A percentile compares a stretch with the other conserved stretches of the same genome.
Conservation (phyloP, 2,329 filamentous ascomycete genomes). For the Chalaropsis ovoidea region DNA sequence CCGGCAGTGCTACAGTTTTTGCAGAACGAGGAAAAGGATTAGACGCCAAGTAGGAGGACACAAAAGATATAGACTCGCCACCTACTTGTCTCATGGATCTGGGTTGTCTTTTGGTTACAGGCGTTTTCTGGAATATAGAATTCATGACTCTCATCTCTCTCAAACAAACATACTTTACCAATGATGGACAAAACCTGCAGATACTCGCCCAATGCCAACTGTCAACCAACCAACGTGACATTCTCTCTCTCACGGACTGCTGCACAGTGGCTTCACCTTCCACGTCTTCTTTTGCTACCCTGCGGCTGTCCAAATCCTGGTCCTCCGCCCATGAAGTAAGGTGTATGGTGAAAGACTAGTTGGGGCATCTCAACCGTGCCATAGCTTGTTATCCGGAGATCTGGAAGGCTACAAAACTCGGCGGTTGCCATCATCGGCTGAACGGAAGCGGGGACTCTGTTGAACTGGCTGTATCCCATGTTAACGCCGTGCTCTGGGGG, state of each 20-base stretch:
- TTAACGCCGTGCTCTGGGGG: not conserved
- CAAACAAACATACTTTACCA: not conserved
- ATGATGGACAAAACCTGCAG: not conserved
- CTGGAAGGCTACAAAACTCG: not conserved
- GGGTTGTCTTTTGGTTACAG: not conserved
- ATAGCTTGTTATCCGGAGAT: not conserved
- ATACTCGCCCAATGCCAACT: not conserved
- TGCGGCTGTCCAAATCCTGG: not conserved
- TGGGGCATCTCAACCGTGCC: not conserved
- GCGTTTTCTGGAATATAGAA: conserved; percentile 5
- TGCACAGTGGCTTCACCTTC: not conserved
- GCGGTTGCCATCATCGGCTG: not conserved
- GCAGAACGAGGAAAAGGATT: conserved; percentile 32
- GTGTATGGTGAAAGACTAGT: not conserved
- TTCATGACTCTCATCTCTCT: not conserved
- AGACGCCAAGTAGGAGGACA: not conserved
- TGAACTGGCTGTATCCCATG: not conserved
- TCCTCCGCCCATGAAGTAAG: not conserved
- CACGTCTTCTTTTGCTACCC: conserved; percentile 6
- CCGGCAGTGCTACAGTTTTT: conserved; percentile 47
- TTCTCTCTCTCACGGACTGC: not conserved
- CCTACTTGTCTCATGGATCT: not conserved
- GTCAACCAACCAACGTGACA: not conserved
- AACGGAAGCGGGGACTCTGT: not conserved
- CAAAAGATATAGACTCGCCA: not conserved